Percentiles rank a stretch among this genome's conserved stretches.
phyloP scores from a whole-genome alignment of 2,329 filamentous ascomycete genomes.

The Sarocladium oryzae region DNA sequence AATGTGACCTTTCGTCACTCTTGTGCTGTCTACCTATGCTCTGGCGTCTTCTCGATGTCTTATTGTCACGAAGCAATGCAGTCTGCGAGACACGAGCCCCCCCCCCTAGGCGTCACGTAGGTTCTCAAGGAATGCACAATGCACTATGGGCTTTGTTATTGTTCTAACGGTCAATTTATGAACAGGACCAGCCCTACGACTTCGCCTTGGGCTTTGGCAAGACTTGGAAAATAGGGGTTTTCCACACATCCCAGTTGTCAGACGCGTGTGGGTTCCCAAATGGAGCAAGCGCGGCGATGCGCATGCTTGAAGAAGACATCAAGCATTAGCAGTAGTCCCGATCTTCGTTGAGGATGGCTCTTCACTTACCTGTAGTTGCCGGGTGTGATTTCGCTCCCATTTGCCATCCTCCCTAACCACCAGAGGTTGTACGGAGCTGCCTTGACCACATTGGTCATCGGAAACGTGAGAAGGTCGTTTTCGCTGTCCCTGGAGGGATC shows the following conservation, averaged over 20 bases:
- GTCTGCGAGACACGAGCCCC: too few species aligned
- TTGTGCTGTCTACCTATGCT: too few species aligned
- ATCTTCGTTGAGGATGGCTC: too few species aligned
- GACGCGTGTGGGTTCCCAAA: conserved; percentile 12
- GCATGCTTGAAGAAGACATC: conserved; percentile 11
- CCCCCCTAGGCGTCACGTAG: too few species aligned
- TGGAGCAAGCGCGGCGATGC: conserved; percentile 12
- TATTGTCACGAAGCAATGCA: too few species aligned
- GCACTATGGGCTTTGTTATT: neutral
- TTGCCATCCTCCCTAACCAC: conserved; percentile 13
- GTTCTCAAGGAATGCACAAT: too few species aligned
- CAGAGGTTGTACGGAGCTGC: conserved; percentile 6
- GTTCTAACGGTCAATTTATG: neutral
- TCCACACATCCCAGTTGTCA: conserved; percentile 8
- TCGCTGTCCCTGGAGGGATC: neutral
- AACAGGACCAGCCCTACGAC: neutral
- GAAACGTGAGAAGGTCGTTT: neutral
- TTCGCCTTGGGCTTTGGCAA: neutral
- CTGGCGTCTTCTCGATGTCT: too few species aligned
- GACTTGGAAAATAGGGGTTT: neutral
- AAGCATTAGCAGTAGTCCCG: too few species aligned
- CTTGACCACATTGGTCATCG: neutral
- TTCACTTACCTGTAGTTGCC: conserved; percentile 13
- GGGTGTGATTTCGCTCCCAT: conserved; percentile 11
- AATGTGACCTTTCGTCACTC: too few species aligned